Percentiles rank a stretch among this genome's conserved stretches.
These are phyloP conservation scores for Pseudozyma pruni DNA, from an alignment of 1,284 basidiomycete genomes.

Conservation along the genomic window DNA sequence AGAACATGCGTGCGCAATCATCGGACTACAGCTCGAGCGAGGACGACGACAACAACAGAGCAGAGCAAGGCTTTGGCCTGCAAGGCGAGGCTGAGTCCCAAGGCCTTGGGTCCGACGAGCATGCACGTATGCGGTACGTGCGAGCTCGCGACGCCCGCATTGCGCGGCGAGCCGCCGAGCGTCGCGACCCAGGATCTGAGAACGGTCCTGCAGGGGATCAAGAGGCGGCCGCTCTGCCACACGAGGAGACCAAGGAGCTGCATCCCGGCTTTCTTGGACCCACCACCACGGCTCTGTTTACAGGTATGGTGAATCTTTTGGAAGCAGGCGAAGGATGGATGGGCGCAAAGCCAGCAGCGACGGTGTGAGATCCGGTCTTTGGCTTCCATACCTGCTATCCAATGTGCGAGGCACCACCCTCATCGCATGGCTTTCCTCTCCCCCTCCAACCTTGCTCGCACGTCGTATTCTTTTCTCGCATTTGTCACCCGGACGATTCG, in stretches of 20 bases:
- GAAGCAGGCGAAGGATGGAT: constrained; percentile 63
- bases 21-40: constrained; percentile 31
- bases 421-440: not conserved
- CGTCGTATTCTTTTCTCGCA: not conserved
- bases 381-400: too few relatives aligned
- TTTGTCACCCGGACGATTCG: not conserved
- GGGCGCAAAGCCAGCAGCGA: constrained; percentile 44
- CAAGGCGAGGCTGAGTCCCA: constrained; percentile 16
- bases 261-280: constrained; percentile 51
- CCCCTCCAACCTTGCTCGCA: not conserved
- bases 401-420: too few relatives aligned
- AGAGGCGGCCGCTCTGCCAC: constrained; percentile 39
- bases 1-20: constrained; percentile 37
- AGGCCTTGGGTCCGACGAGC: constrained; percentile 31
- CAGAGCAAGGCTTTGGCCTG: constrained; percentile 22
- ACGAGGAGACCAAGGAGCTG: constrained; percentile 29
- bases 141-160: constrained; percentile 46
- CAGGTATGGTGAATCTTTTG: constrained; percentile 58
- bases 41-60: constrained; percentile 18
- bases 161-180: constrained; percentile 31
- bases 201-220: constrained; percentile 7
- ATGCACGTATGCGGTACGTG: constrained; percentile 34
- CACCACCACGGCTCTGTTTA: constrained; percentile 52
- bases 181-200: constrained; percentile 21
- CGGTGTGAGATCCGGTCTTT: constrained; percentile 4